phyloP scores from a whole-genome alignment of 768 basidiomycete genomes.

The Lactarius hatsudake region DNA sequence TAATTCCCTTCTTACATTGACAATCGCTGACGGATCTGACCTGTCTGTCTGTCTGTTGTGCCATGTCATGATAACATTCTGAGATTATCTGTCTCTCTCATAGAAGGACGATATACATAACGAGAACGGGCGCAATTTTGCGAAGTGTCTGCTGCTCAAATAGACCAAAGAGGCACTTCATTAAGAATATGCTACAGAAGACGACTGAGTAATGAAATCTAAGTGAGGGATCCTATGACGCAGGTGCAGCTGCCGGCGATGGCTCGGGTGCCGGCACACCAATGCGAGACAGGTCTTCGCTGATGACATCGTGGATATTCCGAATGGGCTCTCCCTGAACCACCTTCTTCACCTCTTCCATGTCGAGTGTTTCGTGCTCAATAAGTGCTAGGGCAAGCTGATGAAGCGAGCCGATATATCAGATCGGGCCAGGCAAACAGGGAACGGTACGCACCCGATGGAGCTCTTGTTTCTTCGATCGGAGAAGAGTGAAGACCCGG shows the following conservation, averaged over 20 bases:
- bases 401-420: neutral
- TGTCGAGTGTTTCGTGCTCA: conserved; percentile 90
- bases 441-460: conserved; percentile 53
- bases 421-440: neutral
- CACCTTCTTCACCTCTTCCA: conserved; percentile 82
- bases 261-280: conserved; percentile 5
- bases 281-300: conserved; percentile 45
- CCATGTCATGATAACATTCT: neutral
- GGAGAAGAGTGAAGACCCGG: conserved; percentile 63
- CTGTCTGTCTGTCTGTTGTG: neutral
- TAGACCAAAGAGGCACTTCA: neutral
- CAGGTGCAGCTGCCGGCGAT: conserved; percentile 9
- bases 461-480: conserved; percentile 67
- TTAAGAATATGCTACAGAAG: conserved; percentile 11
- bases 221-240: conserved; percentile 11
- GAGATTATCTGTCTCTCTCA: neutral
- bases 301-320: conserved; percentile 60
- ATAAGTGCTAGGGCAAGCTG: conserved; percentile 90
- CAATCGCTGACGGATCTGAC: neutral
- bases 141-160: neutral
- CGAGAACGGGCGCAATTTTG: neutral
- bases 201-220: conserved; percentile 5
- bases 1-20: neutral
- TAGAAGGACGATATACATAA: neutral
- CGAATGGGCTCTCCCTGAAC: conserved; percentile 81